These are phyloP conservation scores for Penicillium rolfsii DNA, from an alignment of 2,329 filamentous ascomycete genomes.

Conservation along the genomic window DNA sequence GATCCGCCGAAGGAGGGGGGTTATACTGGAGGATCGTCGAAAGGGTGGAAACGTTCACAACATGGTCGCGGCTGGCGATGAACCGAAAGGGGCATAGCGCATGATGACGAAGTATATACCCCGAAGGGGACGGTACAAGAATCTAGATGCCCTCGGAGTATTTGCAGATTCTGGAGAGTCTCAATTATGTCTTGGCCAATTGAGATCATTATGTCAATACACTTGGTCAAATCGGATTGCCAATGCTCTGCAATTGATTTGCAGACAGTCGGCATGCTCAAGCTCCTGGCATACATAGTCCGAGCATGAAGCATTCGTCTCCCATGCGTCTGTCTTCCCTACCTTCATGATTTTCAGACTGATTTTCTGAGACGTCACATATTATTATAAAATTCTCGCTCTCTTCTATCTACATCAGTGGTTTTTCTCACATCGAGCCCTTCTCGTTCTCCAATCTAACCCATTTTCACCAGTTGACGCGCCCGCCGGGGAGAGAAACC, in stretches of 20 bases:
- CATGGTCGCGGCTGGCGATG: conserved; percentile 11
- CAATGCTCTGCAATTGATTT: not conserved
- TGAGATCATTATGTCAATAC: not conserved
- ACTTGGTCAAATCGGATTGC: not conserved
- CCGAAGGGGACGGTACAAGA: not conserved
- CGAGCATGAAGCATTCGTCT: not conserved
- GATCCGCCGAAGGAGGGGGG: not conserved
- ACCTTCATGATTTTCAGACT: not conserved
- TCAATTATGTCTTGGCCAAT: not conserved
- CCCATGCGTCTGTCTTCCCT: not conserved
- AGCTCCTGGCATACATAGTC: not conserved
- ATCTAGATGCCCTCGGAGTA: not conserved
- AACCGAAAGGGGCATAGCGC: conserved; percentile 10
- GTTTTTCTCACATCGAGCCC: not conserved
- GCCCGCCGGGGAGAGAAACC: conserved; percentile 33
- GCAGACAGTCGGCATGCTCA: not conserved
- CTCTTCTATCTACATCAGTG: not conserved
- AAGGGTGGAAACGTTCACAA: conserved; percentile 2
- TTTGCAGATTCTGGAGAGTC: not conserved
- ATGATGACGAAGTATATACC: conserved; percentile 9
- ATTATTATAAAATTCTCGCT: no score
- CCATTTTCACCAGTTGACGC: not conserved
- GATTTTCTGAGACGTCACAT: no score
- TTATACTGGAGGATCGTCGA: conserved; percentile 10
- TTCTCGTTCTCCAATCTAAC: not conserved